Evolutionary conservation across 192 early-diverging fungal species (phyloP).

Genomic region (Backusella parvicylindrica): DNA sequence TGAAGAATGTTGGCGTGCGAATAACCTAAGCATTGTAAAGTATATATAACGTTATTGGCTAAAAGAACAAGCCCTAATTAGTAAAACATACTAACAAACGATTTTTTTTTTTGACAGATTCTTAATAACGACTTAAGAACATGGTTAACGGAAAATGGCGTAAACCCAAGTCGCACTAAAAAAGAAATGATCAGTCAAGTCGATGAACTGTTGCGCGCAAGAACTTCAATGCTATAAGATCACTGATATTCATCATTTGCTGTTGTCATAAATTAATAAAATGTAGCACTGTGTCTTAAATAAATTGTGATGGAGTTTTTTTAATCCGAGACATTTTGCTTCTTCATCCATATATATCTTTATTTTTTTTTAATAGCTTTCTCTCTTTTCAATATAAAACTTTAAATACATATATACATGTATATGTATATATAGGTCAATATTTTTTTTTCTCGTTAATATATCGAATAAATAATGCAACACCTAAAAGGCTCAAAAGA

Average conservation of each 20-base stretch:
- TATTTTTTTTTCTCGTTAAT: background rate
- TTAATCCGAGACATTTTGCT: background rate
- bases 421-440: background rate
- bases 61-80: too few relatives aligned
- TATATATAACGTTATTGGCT: background rate
- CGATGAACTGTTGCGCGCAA: background rate
- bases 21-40: background rate
- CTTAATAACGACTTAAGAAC: background rate
- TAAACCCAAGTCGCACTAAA: background rate
- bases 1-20: background rate
- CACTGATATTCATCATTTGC: background rate
- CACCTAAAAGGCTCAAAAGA: conserved; percentile 13
- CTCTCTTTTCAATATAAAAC: background rate
- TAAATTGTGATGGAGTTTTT: background rate
- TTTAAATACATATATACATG: background rate
- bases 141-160: background rate
- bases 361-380: background rate
- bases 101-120: background rate
- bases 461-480: too few relatives aligned
- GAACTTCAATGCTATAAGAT: background rate
- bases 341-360: background rate
- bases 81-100: background rate
- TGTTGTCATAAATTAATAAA: background rate
- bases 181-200: background rate
- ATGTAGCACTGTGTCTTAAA: background rate